Evolutionary conservation across 78 protist species (phyloP).

Genomic region (Protostelium mycophagum): DNA sequence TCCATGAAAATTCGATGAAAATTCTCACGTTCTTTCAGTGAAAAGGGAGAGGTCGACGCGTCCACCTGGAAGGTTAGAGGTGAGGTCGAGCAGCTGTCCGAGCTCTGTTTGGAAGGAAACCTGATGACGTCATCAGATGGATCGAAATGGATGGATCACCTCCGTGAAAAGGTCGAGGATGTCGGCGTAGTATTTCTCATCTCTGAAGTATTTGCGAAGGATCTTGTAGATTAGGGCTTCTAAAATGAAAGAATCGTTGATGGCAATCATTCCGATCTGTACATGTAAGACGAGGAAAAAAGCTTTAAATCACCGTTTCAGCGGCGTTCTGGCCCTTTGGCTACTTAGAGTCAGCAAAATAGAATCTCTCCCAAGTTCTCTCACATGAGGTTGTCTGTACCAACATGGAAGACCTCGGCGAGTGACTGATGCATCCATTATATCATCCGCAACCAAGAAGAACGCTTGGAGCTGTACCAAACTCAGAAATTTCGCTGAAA

Average conservation of each 20-base stretch:
- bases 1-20: not conserved
- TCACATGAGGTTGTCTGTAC: slow-evolving; percentile 62
- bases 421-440: slow-evolving; percentile 93
- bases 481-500: not conserved
- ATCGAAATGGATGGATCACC: not conserved
- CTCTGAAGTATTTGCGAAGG: slow-evolving; percentile 74
- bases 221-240: slow-evolving; percentile 79
- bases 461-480: slow-evolving; percentile 79
- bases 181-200: slow-evolving; percentile 55
- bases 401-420: slow-evolving; percentile 95
- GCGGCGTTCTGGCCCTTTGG: not conserved
- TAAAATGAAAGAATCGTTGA: slow-evolving; percentile 90
- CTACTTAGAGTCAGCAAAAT: not conserved
- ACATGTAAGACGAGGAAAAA: slow-evolving; percentile 10
- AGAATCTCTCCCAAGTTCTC: not conserved
- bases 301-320: not conserved
- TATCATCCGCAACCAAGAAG: slow-evolving; percentile 96
- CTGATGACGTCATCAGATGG: not conserved
- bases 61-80: slow-evolving; percentile 69
- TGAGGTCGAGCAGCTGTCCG: slow-evolving; percentile 93
- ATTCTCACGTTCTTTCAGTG: slow-evolving; percentile 33
- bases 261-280: slow-evolving; percentile 80
- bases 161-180: slow-evolving; percentile 84
- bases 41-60: slow-evolving; percentile 47
- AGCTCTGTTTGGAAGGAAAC: slow-evolving; percentile 83